These are phyloP conservation scores for Austroboletus novae-zelandiae DNA, from an alignment of 1,284 basidiomycete genomes.

Conservation along the genomic window DNA sequence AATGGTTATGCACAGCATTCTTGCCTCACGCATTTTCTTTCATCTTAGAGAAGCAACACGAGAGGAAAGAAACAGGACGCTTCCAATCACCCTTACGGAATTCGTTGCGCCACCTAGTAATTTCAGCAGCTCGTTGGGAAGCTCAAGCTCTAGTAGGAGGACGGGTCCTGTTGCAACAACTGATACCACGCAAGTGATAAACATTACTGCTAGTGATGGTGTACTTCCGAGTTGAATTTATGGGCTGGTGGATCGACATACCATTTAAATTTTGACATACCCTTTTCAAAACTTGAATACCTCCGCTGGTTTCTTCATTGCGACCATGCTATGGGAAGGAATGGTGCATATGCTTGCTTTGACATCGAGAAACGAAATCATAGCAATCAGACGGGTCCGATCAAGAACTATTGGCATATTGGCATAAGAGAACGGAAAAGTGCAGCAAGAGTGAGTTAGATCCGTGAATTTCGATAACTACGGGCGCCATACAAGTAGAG, in stretches of 20 bases:
- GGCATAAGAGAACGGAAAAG: too few species aligned
- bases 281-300: too few species aligned
- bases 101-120: constrained; percentile 5
- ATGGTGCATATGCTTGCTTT: neutral
- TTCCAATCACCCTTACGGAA: constrained; percentile 10
- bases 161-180: neutral
- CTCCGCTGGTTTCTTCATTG: neutral
- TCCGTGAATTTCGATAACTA: too few species aligned
- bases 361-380: neutral
- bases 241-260: too few species aligned
- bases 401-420: too few species aligned
- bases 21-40: constrained; percentile 28
- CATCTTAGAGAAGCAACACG: constrained; percentile 24
- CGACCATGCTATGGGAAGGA: too few species aligned
- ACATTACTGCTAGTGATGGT: neutral
- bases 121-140: neutral
- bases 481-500: too few species aligned
- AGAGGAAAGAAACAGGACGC: constrained; percentile 1
- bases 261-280: too few species aligned
- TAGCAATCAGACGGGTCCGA: neutral
- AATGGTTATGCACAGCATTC: constrained; percentile 22
- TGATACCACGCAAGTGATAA: neutral
- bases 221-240: neutral
- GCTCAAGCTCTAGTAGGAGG: neutral
- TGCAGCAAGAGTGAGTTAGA: too few species aligned